Conservation (phyloP, 768 basidiomycete species). For the Lentinula detonsa region DNA sequence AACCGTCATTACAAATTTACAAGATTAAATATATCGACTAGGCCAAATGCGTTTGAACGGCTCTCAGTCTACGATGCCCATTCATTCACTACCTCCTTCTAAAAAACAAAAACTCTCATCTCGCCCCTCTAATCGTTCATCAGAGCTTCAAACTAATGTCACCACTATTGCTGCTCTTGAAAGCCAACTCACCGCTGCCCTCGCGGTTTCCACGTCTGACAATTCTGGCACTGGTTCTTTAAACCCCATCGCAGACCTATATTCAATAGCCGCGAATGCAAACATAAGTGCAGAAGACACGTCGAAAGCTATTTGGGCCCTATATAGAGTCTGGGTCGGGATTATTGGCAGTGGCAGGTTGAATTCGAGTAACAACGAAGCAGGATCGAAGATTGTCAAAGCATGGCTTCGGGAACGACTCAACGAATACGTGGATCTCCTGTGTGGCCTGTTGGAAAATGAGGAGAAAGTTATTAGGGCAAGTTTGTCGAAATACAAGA, state of each 20-base stretch:
- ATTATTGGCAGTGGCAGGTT: slow-evolving; percentile 58
- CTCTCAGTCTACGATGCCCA: background rate
- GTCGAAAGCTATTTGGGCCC: slow-evolving; percentile 73
- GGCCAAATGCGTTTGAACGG: background rate
- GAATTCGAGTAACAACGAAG: slow-evolving; percentile 24
- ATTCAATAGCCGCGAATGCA: slow-evolving; percentile 46
- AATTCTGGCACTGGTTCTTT: slow-evolving; percentile 49
- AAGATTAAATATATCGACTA: too few relatives aligned
- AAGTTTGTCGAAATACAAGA: slow-evolving; percentile 19
- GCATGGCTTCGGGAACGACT: slow-evolving; percentile 78
- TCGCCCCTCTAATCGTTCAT: too few relatives aligned
- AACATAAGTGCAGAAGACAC: slow-evolving; percentile 34
- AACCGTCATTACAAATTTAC: too few relatives aligned
- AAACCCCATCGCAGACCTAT: slow-evolving; percentile 72
- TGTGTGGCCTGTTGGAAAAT: slow-evolving; percentile 69
- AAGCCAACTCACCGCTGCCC: slow-evolving; percentile 44
- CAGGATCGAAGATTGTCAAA: slow-evolving; percentile 61
- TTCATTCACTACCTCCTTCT: slow-evolving; percentile 4
- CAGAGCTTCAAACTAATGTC: background rate
- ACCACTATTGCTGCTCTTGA: slow-evolving; percentile 33
- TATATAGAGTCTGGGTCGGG: slow-evolving; percentile 72
- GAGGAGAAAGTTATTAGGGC: slow-evolving; percentile 74
- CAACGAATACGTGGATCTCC: slow-evolving; percentile 60
- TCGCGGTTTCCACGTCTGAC: slow-evolving; percentile 13
- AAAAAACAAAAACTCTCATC: background rate